Percentiles rank a stretch among this genome's conserved stretches.
Evolutionary conservation across 176 grass and related monocot genomes (phyloP).

Genomic region (Typha latifolia): DNA sequence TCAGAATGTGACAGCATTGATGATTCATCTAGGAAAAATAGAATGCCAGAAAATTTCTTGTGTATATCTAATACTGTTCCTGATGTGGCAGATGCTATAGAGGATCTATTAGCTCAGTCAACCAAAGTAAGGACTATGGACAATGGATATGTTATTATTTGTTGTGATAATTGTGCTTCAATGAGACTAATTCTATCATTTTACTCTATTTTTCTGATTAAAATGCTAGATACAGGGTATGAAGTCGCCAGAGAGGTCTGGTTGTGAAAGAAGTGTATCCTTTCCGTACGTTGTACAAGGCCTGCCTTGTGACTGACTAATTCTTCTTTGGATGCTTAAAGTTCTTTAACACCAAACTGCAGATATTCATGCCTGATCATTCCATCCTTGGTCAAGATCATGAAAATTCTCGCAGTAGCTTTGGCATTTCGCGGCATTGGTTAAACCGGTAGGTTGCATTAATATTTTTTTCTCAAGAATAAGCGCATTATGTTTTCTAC

Average conservation of each 20-base stretch:
- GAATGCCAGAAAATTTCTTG: conserved; percentile 32
- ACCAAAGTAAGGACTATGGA: conserved; percentile 57
- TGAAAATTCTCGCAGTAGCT: conserved; percentile 39
- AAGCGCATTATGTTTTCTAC: neutral
- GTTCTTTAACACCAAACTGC: conserved; percentile 13
- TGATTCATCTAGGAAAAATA: conserved; percentile 24
- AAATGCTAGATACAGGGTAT: conserved; percentile 58
- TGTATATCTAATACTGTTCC: conserved; percentile 33
- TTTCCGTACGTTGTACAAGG: conserved; percentile 9
- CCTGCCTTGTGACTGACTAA: conserved; percentile 2
- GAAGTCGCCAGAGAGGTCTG: conserved; percentile 27
- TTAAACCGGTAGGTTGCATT: conserved; percentile 44
- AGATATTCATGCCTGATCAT: conserved; percentile 62
- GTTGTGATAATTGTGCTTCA: neutral
- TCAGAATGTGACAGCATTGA: conserved; percentile 21
- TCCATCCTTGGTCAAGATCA: conserved; percentile 33
- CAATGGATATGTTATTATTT: conserved; percentile 16
- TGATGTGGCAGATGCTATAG: conserved; percentile 78
- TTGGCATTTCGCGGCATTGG: conserved; percentile 53
- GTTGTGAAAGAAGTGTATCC: conserved; percentile 49
- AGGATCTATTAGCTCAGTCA: conserved; percentile 70
- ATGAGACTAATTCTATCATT: conserved; percentile 13
- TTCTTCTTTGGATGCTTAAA: neutral
- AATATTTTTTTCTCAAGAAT: neutral
- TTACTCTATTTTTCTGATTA: conserved; percentile 9